Evolutionary conservation across 352 stramenopile genomes (phyloP), one percentile per base, ranked within the genome.

Genomic region (Phytophthora cajani): DNA sequence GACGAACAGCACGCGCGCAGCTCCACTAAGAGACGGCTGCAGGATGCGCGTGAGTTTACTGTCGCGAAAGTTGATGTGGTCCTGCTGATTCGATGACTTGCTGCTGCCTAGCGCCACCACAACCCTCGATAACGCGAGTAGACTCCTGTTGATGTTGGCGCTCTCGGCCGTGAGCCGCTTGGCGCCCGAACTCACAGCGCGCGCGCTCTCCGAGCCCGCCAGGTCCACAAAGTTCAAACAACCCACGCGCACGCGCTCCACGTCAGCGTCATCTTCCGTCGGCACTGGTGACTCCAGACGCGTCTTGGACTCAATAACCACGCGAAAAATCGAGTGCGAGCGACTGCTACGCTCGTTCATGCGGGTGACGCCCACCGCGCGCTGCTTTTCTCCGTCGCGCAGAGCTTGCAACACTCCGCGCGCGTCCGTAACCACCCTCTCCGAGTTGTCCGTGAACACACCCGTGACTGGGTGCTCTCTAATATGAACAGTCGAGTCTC

Each of bases 1-100:
- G 3, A 98, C 89, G 56, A 98, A 88, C 33, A 92, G 77, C 14
- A 91, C 96, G 10, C 86, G 86, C 21, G 81, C 85, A 57, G 93
- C 91, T 30, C 88, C 92, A 14, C 91, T 88, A 0, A 97, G 73
- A 14, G 88, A 93, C 51, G 97, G 91, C 58, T 97, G 89, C 30
- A 98, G 81, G 27, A 98, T 77, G 10, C 95, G 88, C 42, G 95
- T 98, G 16, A 98, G 87, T 67, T 98, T 98, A 10, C 89, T 97
- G 69, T 98, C 93, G 23, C 95, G 80, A 53, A 97, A 98, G 19
- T 95, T 95, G 21, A 98, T 87, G 64, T 98, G 94, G 23, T 77
- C 73, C 8, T 75, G 65, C 32, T 74, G 63, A 21, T 61, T 71
- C 16, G 49, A 56, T 12, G 46, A 44, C 12, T 79, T 90, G 17